Evolutionary conservation across 2,329 filamentous ascomycete species (phyloP), one percentile per base, ranked within the genome.

Genomic region (Phaeosphaeriaceae sp.): DNA sequence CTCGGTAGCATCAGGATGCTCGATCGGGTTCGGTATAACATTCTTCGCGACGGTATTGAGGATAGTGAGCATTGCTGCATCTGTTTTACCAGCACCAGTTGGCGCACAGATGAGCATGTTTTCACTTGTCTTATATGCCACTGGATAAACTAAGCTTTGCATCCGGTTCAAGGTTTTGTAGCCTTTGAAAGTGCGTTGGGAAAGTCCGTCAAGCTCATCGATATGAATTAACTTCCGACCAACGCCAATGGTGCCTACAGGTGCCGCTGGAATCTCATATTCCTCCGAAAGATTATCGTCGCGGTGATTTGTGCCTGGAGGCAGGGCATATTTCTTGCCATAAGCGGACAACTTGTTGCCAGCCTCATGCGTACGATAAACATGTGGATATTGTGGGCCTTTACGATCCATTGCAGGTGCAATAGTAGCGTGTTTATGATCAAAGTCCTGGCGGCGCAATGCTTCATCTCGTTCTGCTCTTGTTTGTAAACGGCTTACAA

Each of bases 31-130:
- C 0, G 94, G 93, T 0, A 82, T 79, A 18, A 90, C 83, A 65
- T 97, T 93, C 70, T 96, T 92, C 1, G 89, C 86, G 48, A 99
- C 87, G 0, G 90, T 89, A 70, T 96, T 95, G 50, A 99, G 79
- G 49, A 99, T 91, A 0, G 95, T 94, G 60, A 99, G 82, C 92
- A 99, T 95, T 7, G 94, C 95, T 23, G 93, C 94, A 75, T 99
- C 94, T 1, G 94, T 99, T 82, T 99, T 99, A 85, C 94, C 94
- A 53, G 92, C 92, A 84, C 94, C 94, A 45, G 94, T 99, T 4
- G 94, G 94, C 17, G 94, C 94, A 74, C 94, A 99, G 51, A 99
- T 95, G 42, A 99, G 84, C 93, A 99, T 97, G 62, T 99, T 99
- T 75, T 99, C 94, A 67, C 87, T 96, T 2, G 91, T 97, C 71